Conservation (phyloP, 768 basidiomycete species). For the Tricholoma matsutake region DNA sequence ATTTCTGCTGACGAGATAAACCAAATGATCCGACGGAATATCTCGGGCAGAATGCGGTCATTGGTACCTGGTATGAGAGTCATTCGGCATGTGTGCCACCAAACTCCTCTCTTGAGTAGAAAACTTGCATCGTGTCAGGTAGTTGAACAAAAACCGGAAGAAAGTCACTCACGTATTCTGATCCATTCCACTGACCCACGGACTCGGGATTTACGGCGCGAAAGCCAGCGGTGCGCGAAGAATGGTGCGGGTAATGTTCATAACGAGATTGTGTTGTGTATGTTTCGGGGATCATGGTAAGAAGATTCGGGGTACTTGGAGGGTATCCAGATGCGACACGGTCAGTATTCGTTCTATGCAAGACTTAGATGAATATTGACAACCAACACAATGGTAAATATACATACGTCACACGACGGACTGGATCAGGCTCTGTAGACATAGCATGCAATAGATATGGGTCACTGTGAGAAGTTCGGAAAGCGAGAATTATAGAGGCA, state of each 20-base stretch:
- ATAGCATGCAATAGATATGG: conserved; percentile 45
- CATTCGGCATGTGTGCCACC: conserved; percentile 37
- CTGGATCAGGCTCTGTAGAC: conserved; percentile 40
- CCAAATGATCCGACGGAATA: not conserved
- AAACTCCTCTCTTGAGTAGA: conserved; percentile 33
- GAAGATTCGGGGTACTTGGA: conserved; percentile 38
- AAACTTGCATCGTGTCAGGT: conserved; percentile 21
- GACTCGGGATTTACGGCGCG: conserved; percentile 50
- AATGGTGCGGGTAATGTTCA: conserved; percentile 32
- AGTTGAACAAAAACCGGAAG: not conserved
- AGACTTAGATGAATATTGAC: conserved; percentile 6
- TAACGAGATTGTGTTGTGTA: conserved; percentile 54
- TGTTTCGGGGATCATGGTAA: conserved; percentile 61
- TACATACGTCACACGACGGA: conserved; percentile 48
- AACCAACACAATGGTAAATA: conserved; percentile 1
- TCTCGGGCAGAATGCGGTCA: conserved; percentile 16
- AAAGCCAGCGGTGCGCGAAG: conserved; percentile 46
- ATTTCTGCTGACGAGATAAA: not conserved
- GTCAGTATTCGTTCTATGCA: conserved; percentile 13
- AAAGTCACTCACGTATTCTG: conserved; percentile 56
- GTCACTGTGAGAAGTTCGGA: conserved; percentile 33
- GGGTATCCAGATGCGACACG: conserved; percentile 45
- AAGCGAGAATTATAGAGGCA: conserved; percentile 7
- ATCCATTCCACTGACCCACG: conserved; percentile 53
- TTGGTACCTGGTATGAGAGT: conserved; percentile 44